Evolutionary conservation across 2,329 filamentous ascomycete species (phyloP), one percentile per base, ranked within the genome.

Genomic region (Ustilaginoidea virens): DNA sequence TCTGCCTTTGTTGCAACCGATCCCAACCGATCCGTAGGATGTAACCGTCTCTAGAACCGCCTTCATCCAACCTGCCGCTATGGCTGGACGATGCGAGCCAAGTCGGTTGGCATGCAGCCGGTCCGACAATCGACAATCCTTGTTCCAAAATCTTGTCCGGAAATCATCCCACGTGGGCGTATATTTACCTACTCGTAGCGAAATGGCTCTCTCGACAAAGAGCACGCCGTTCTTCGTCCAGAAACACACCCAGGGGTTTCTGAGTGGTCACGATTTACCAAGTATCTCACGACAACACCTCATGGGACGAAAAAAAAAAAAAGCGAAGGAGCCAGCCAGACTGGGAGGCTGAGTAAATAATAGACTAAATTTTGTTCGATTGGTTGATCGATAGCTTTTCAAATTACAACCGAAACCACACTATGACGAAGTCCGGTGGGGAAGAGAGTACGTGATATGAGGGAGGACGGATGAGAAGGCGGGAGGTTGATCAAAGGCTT

Each of bases 401-500:
- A 60, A 63, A 60, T 60, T 65, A 68, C 64, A 69, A 66, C 60
- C 63, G 59, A 64, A 56, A 58, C 58, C 55, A 58, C 53, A 55
- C 55, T 40, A 49, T 48, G 47, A 48, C 48, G 47, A 52, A 53
- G 46, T 52, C 48, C 43, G 51, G 53, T 49, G 48, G 26, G 39
- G 44, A 32, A 45, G 45, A 44, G 43, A 50, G 48, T 51, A 54
- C 53, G 52, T 53, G 50, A 53, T 48, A 39, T 31, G 37, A 53
- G 42, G 44, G 47, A 55, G 46, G 41, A 49, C 41, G 46, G 47
- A 43, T 40, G 47, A 47, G 41, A 48, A 46, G 39, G 41, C 39
- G 48, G 37, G 8, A 30, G 36, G 44, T 46, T 44, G 43, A 42
- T 39, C 38, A 48, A 39, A 41, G 39, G 41, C 46, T 47, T 46